These are phyloP conservation scores for Mycothermus thermophilus DNA, from an alignment of 495 filamentous ascomycete species.

Conservation along the genomic window DNA sequence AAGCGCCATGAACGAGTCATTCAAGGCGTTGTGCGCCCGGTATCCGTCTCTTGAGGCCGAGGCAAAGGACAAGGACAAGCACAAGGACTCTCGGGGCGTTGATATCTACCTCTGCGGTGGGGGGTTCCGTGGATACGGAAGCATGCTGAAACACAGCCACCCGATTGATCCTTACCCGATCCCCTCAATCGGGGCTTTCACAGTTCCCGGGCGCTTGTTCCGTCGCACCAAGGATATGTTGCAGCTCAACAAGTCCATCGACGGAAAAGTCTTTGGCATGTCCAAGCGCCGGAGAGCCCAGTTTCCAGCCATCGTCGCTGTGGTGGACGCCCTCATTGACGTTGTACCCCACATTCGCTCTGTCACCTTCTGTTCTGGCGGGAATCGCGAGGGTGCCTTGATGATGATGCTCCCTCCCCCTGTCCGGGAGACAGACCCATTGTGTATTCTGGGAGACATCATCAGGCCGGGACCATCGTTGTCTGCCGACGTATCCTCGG, in stretches of 20 bases:
- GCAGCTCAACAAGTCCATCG: conserved; percentile 36
- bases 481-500: conserved; percentile 12
- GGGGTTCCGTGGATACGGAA: conserved; percentile 84
- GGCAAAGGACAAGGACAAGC: conserved; percentile 32
- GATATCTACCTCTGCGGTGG: conserved; percentile 79
- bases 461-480: too few species aligned
- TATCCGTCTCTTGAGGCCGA: conserved; percentile 34
- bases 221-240: conserved; percentile 45
- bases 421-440: conserved; percentile 49
- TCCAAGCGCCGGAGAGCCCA: conserved; percentile 69
- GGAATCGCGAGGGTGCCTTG: conserved; percentile 71
- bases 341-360: conserved; percentile 56
- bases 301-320: conserved; percentile 68
- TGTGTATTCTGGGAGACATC: conserved; percentile 40
- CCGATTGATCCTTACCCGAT: conserved; percentile 65
- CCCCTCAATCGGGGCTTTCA: conserved; percentile 71
- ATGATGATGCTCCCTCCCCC: conserved; percentile 48
- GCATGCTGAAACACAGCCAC: conserved; percentile 61
- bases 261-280: conserved; percentile 60
- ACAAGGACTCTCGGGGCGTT: conserved; percentile 40
- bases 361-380: conserved; percentile 71
- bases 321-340: conserved; percentile 56
- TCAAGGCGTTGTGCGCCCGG: conserved; percentile 43
- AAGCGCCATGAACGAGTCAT: conserved; percentile 45
- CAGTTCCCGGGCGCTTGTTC: conserved; percentile 47